These are phyloP conservation scores for Golubevia sp. DNA, from an alignment of 1,284 basidiomycete genomes.

Conservation along the genomic window DNA sequence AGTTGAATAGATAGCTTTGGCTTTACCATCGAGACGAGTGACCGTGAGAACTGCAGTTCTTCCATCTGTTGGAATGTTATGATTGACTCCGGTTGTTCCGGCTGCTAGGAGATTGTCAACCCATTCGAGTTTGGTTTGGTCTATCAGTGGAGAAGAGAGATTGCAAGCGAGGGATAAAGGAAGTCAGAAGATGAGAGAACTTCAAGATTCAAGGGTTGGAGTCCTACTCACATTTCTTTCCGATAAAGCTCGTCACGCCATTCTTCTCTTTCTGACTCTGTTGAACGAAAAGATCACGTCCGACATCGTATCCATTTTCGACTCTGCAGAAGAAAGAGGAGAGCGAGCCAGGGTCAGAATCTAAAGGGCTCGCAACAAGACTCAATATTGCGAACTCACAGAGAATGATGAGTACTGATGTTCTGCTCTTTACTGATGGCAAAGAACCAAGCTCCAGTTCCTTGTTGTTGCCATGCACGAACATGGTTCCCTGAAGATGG, in stretches of 20 bases:
- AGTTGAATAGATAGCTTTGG: background rate
- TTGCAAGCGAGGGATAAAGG: background rate
- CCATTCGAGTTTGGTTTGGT: constrained; percentile 29
- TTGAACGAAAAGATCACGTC: background rate
- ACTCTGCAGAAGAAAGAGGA: no score
- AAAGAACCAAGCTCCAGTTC: background rate
- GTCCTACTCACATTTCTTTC: constrained; percentile 15
- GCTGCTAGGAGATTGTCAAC: constrained; percentile 31
- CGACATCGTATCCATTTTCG: no score
- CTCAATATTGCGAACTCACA: no score
- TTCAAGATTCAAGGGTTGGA: background rate
- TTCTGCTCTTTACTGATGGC: no score
- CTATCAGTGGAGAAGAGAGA: background rate
- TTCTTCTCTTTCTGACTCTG: constrained; percentile 16
- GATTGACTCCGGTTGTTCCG: constrained; percentile 40
- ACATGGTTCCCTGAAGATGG: constrained; percentile 9
- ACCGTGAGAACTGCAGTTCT: constrained; percentile 37
- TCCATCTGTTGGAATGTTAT: constrained; percentile 43
- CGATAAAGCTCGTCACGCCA: constrained; percentile 32
- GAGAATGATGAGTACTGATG: no score
- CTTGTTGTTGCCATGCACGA: constrained; percentile 37
- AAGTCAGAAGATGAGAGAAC: background rate
- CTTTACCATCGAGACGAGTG: constrained; percentile 1
- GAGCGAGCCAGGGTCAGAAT: no score
- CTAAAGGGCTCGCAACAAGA: no score